Percentiles rank a stretch among this genome's conserved stretches.
These are phyloP conservation scores for Blastomyces parvus DNA, from an alignment of 2,329 filamentous ascomycete genomes.

Conservation along the genomic window DNA sequence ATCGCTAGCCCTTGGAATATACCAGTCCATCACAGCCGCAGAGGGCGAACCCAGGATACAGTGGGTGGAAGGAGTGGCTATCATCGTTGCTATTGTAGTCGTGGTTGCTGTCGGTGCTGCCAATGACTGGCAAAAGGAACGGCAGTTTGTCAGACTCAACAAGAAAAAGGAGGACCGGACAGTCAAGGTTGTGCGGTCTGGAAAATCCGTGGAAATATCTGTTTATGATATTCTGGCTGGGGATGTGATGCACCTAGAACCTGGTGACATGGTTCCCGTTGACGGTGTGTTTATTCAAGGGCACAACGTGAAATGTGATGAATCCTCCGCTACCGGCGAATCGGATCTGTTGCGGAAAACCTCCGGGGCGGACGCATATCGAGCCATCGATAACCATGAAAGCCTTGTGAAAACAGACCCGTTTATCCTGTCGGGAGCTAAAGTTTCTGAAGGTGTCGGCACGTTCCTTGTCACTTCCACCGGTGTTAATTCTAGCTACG, in stretches of 20 bases:
- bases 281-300: constrained; percentile 62
- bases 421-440: constrained; percentile 71
- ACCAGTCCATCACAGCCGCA: constrained; percentile 57
- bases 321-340: constrained; percentile 68
- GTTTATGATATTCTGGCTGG: constrained; percentile 64
- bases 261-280: constrained; percentile 62
- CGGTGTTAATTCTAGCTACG: constrained; percentile 64
- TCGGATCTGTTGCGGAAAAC: constrained; percentile 63
- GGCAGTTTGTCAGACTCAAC: constrained; percentile 57
- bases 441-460: constrained; percentile 66
- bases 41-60: constrained; percentile 44
- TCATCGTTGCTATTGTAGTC: constrained; percentile 55
- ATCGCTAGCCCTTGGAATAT: constrained; percentile 64
- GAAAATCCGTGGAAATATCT: constrained; percentile 58
- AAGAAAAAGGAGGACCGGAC: constrained; percentile 67
- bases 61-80: constrained; percentile 60
- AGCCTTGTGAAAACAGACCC: constrained; percentile 60
- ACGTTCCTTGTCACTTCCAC: constrained; percentile 66
- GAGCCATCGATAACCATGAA: constrained; percentile 52
- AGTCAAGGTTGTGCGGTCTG: constrained; percentile 68
- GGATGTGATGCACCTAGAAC: constrained; percentile 62
- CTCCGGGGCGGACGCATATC: constrained; percentile 54
- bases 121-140: constrained; percentile 61
- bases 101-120: constrained; percentile 53
- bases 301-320: constrained; percentile 59